phyloP scores from a whole-genome alignment of 78 protist genomes.

The Dictyostelium brefeldianum region DNA sequence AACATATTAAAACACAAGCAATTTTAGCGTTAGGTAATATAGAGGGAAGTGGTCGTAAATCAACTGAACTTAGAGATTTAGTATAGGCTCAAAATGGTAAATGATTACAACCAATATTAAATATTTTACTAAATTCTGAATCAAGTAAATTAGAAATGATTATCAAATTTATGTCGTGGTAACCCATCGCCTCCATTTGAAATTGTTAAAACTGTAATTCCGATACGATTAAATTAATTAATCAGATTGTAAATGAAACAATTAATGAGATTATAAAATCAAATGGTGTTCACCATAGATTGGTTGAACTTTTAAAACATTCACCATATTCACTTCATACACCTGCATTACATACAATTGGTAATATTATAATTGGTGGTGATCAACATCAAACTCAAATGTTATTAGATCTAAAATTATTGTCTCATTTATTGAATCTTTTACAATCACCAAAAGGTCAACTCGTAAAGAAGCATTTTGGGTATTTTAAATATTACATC shows the following conservation, averaged over 20 bases:
- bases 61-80: constrained; percentile 91
- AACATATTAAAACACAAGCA: constrained; percentile 96
- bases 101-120: constrained; percentile 86
- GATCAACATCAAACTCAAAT: constrained; percentile 98
- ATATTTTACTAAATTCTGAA: not conserved
- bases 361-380: constrained; percentile 98
- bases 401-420: constrained; percentile 84
- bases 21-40: constrained; percentile 99
- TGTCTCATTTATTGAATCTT: constrained; percentile 74
- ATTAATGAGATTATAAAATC: too few relatives aligned
- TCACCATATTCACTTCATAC: constrained; percentile 83
- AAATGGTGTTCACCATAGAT: too few relatives aligned
- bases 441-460: constrained; percentile 56
- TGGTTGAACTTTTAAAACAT: constrained; percentile 92
- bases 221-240: too few relatives aligned
- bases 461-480: constrained; percentile 98
- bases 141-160: constrained; percentile 79
- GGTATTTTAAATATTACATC: constrained; percentile 99
- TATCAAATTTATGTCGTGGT: constrained; percentile 98
- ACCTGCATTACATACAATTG: constrained; percentile 97
- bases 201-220: constrained; percentile 21
- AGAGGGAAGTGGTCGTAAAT: constrained; percentile 99
- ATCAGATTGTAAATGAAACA: too few relatives aligned
- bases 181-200: constrained; percentile 93
- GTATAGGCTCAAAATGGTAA: constrained; percentile 85